Evolutionary conservation across 1,139 yeast genomes (phyloP).

Genomic region (Pichia sp.): DNA sequence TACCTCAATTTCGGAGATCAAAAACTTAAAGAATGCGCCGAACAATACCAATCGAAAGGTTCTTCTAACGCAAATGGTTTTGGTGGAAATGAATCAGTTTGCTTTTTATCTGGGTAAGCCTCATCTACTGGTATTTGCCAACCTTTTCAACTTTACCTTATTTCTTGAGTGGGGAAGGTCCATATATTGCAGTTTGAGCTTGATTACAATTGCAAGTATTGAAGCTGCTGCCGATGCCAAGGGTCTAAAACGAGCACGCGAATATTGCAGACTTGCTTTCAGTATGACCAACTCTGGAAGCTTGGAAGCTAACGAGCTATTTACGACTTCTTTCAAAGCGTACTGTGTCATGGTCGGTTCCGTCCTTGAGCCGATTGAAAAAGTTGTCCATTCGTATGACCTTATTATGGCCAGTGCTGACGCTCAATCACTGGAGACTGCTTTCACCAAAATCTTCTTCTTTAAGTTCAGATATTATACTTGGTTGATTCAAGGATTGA

Average conservation of each 20-base stretch:
- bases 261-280: conserved; percentile 36
- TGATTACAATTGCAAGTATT: conserved; percentile 28
- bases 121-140: conserved; percentile 22
- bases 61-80: conserved; percentile 36
- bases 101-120: conserved; percentile 21
- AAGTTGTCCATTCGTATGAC: conserved; percentile 32
- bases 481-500: conserved; percentile 14
- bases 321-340: conserved; percentile 37
- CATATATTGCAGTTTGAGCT: conserved; percentile 27
- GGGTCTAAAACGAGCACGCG: conserved; percentile 34
- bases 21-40: conserved; percentile 28
- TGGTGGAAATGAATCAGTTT: conserved; percentile 35
- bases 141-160: conserved; percentile 25
- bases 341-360: conserved; percentile 40
- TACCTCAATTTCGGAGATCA: conserved; percentile 36
- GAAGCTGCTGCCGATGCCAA: conserved; percentile 27
- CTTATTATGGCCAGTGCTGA: conserved; percentile 19
- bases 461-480: conserved; percentile 9
- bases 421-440: conserved; percentile 3
- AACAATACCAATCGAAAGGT: conserved; percentile 28
- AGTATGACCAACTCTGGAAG: conserved; percentile 32
- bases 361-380: conserved; percentile 37
- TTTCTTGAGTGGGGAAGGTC: conserved; percentile 30
- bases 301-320: conserved; percentile 31
- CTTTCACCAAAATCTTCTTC: conserved; percentile 3